Base-by-base conservation (phyloP, 1,139 yeast species). In the Lipomyces yarrowii region DNA sequence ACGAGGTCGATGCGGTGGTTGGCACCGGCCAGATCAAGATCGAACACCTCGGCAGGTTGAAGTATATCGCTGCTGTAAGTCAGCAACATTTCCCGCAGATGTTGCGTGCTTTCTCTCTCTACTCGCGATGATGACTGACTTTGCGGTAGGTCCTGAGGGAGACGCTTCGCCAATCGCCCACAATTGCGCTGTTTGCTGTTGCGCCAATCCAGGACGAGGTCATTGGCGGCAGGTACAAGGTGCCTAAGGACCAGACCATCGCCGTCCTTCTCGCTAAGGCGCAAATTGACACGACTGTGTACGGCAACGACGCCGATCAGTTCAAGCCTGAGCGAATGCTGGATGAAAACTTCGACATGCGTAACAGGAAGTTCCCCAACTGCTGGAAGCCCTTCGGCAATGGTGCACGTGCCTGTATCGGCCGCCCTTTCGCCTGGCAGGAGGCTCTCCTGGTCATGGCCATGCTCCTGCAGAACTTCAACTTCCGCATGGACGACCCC, bases 261-360 rank as follows among this genome's bases (percentile, higher is more conserved):
- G 21, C 54, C 56, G 46, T 62, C 59, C 54, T 58, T 21, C 46
- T 62, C 37, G 62, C 59, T 13, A 57, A 56, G 26, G 37, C 59
- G 62, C 64, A 62, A 53, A 56, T 23, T 15, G 64, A 48, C 54
- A 21, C 30, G 54, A 18, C 54, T 48, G 54, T 48, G 54, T 59
- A 59, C 59, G 60, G 65, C 62, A 58, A 62, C 51, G 37, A 56
- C 37, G 59, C 65, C 23, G 42, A 18, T 21, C 59, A 62, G 52
- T 62, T 62, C 46, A 33, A 39, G 59, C 65, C 65, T n/a, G 65
- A 62, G 37, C 57, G 65, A 11, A 59, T 59, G 65, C 56, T 62
- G 59, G 65, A 59, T 15, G 60, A 61, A 32, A 51, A 55, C 32
- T 59, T 59, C 51, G 62, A 59, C 39, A 56, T 5, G 54, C 54